phyloP scores from a whole-genome alignment of 73 alveolate species.

The Urostyla sp. region DNA sequence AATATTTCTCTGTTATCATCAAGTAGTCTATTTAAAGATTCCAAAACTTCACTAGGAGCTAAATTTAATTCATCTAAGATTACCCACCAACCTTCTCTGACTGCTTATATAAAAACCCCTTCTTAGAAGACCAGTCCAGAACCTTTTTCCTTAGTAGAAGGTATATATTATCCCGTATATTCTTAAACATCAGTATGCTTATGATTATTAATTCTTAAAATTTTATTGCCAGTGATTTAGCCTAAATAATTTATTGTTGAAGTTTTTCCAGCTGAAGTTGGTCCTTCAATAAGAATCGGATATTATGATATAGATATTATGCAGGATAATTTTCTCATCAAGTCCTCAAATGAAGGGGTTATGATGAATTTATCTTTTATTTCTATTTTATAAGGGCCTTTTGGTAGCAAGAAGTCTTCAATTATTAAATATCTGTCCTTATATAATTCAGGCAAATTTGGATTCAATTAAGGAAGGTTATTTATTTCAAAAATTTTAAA shows the following conservation, averaged over 20 bases:
- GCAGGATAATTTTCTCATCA: constrained; percentile 78
- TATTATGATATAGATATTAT: constrained; percentile 87
- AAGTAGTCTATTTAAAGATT: constrained; percentile 97
- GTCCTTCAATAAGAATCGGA: constrained; percentile 98
- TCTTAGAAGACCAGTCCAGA: constrained; percentile 94
- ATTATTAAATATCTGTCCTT: constrained; percentile 22
- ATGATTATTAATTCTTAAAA: constrained; percentile 98
- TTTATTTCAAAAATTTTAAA: constrained; percentile 24
- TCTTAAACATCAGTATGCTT: constrained; percentile 99
- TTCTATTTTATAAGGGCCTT: constrained; percentile 33
- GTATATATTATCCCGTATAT: constrained; percentile 94
- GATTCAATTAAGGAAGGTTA: constrained; percentile 32
- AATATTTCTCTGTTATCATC: constrained; percentile 99
- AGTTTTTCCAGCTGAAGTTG: constrained; percentile 99
- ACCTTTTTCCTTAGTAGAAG: constrained; percentile 75
- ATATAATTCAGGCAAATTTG: constrained; percentile 6
- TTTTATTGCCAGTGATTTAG: constrained; percentile 87
- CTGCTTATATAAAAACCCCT: constrained; percentile 95
- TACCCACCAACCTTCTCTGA: constrained; percentile 93
- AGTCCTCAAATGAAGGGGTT: constrained; percentile 79
- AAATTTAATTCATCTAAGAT: constrained; percentile 95
- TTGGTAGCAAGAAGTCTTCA: constrained; percentile 45
- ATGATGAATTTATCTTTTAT: constrained; percentile 68
- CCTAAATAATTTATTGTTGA: constrained; percentile 95
- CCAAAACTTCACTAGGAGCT: constrained; percentile 96